A percentile compares a stretch with the other conserved stretches of the same genome.
These are phyloP conservation scores for Scolecobasidium constrictum DNA, from an alignment of 2,329 filamentous ascomycete genomes.

Conservation along the genomic window DNA sequence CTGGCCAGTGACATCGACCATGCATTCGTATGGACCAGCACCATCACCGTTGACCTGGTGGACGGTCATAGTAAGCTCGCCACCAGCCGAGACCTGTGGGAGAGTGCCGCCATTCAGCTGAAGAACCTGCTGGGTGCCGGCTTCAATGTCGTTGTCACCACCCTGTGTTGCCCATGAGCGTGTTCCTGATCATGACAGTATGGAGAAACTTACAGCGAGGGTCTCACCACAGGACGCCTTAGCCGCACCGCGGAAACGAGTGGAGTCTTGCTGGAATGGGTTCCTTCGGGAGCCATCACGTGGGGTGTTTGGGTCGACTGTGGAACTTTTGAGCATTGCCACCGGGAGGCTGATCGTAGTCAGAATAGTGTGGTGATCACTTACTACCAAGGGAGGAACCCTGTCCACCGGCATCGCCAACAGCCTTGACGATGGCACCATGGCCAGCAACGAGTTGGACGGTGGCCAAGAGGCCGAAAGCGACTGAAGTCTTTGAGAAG, in stretches of 20 bases:
- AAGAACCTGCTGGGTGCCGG: slow-evolving; percentile 48
- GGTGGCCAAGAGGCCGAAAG: slow-evolving; percentile 41
- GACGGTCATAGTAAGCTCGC: slow-evolving; percentile 49
- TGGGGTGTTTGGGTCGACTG: slow-evolving; percentile 44
- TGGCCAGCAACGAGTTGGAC: slow-evolving; percentile 49
- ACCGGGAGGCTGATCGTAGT: background rate
- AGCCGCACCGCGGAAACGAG: slow-evolving; percentile 46
- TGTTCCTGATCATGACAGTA: background rate
- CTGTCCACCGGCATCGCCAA: slow-evolving; percentile 46
- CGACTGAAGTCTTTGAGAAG: slow-evolving; percentile 28
- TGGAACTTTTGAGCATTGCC: slow-evolving; percentile 8
- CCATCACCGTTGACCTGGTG: slow-evolving; percentile 60
- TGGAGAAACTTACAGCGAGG: slow-evolving; percentile 25
- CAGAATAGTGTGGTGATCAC: slow-evolving; percentile 8
- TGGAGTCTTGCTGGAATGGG: slow-evolving; percentile 55
- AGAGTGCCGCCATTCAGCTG: slow-evolving; percentile 44
- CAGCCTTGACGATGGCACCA: slow-evolving; percentile 47
- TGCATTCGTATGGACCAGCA: slow-evolving; percentile 54
- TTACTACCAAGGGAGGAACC: slow-evolving; percentile 39
- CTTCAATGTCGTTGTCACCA: slow-evolving; percentile 46
- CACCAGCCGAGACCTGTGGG: slow-evolving; percentile 49
- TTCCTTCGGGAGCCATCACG: slow-evolving; percentile 49
- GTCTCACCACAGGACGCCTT: slow-evolving; percentile 49
- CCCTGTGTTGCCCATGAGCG: slow-evolving; percentile 15
- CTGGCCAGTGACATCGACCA: slow-evolving; percentile 52